Evolutionary conservation across 768 basidiomycete genomes (phyloP).

Genomic region (Terana coerulea): DNA sequence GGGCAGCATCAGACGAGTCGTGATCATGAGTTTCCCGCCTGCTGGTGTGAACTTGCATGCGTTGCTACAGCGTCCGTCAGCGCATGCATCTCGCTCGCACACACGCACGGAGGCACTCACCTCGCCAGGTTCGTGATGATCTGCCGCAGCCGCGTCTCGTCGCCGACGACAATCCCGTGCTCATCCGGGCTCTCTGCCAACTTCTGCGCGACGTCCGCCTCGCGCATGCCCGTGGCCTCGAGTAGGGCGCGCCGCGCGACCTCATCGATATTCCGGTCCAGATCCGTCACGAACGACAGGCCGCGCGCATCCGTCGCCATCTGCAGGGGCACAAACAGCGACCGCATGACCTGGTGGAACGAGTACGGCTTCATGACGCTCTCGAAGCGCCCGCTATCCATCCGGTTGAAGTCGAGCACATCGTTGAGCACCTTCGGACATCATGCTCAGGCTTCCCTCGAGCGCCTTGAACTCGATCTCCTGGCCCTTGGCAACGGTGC

Average conservation of each 20-base stretch:
- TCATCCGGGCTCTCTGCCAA: constrained; percentile 44
- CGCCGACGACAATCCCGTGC: constrained; percentile 74
- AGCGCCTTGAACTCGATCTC: constrained; percentile 87
- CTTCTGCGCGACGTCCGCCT: constrained; percentile 37
- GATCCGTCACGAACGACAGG: constrained; percentile 60
- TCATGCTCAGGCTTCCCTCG: constrained; percentile 78
- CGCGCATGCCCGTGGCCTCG: constrained; percentile 51
- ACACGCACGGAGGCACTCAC: constrained; percentile 23
- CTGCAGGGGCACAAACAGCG: constrained; percentile 64
- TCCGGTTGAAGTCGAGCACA: constrained; percentile 80
- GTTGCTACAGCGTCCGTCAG: constrained; percentile 40
- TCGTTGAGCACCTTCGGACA: constrained; percentile 75
- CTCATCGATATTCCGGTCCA: constrained; percentile 68
- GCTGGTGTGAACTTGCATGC: constrained; percentile 77
- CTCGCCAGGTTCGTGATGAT: constrained; percentile 83
- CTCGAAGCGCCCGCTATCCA: constrained; percentile 86
- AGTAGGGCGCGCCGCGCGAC: constrained; percentile 57
- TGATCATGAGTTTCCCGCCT: constrained; percentile 64
- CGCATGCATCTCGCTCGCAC: background rate
- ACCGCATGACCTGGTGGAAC: constrained; percentile 75
- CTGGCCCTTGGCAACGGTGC: constrained; percentile 66
- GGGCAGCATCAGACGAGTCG: constrained; percentile 52
- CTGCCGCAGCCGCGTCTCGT: constrained; percentile 78
- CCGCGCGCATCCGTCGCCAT: constrained; percentile 64
- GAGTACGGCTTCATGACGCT: constrained; percentile 62